A percentile compares a stretch with the other conserved stretches of the same genome.
phyloP scores from a whole-genome alignment of 2,329 filamentous ascomycete species.

The Cladosporium sp. region DNA sequence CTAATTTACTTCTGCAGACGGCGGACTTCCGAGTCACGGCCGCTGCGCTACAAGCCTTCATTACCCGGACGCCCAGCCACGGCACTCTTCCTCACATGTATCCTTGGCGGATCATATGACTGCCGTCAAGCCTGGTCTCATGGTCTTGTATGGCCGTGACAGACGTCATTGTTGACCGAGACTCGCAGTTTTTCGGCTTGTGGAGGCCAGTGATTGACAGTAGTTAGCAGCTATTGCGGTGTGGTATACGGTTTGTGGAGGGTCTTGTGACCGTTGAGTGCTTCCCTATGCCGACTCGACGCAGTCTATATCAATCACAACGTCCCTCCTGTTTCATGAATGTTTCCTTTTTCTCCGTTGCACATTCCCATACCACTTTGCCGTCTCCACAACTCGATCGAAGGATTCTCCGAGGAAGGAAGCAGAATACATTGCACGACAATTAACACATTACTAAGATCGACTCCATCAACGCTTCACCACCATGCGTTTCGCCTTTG shows the following conservation, averaged over 20 bases:
- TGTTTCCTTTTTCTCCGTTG: background rate
- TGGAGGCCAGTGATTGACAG: conserved; percentile 16
- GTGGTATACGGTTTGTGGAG: conserved; percentile 11
- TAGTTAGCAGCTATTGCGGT: background rate
- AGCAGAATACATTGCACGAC: background rate
- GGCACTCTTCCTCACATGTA: background rate
- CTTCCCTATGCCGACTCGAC: background rate
- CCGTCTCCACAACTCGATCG: background rate
- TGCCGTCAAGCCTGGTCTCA: background rate
- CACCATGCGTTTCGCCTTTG: background rate
- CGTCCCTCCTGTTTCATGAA: background rate
- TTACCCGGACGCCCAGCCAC: background rate
- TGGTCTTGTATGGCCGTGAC: background rate
- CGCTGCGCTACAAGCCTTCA: background rate
- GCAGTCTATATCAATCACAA: conserved; percentile 5
- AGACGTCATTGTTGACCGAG: conserved; percentile 12
- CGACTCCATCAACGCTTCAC: background rate
- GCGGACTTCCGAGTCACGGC: background rate
- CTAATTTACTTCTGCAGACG: background rate
- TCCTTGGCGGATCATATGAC: conserved; percentile 8
- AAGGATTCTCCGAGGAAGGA: background rate
- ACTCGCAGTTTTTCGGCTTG: background rate
- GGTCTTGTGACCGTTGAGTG: background rate
- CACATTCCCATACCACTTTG: background rate
- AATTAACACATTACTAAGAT: background rate